These are phyloP conservation scores for Arabis hirsuta DNA, from an alignment of 345 rosid species.

Conservation along the genomic window DNA sequence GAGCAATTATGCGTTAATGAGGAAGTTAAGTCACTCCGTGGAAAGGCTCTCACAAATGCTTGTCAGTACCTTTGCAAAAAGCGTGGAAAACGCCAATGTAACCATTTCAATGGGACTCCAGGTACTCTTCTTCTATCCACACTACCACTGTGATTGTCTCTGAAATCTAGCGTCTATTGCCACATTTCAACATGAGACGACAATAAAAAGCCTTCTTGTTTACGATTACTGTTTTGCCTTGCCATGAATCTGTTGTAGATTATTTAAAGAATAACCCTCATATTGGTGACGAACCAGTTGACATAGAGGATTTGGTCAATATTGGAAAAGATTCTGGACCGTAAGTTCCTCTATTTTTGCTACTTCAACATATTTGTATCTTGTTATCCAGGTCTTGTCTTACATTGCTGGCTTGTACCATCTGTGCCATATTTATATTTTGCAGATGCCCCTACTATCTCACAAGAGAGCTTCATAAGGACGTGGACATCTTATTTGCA, in stretches of 20 bases:
- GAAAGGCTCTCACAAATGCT: constrained; percentile 87
- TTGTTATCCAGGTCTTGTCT: constrained; percentile 1
- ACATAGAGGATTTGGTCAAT: constrained; percentile 91
- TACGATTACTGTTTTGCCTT: constrained; percentile 8
- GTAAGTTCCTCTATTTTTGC: constrained; percentile 53
- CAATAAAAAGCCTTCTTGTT: constrained; percentile 3
- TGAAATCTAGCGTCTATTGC: constrained; percentile 12
- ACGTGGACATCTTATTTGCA: constrained; percentile 83
- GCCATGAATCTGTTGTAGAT: constrained; percentile 52
- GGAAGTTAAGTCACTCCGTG: constrained; percentile 79
- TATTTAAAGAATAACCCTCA: constrained; percentile 69
- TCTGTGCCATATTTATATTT: constrained; percentile 30
- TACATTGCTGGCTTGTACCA: constrained; percentile 28
- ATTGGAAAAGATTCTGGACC: constrained; percentile 82
- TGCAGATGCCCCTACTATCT: constrained; percentile 88
- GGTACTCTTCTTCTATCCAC: constrained; percentile 15
- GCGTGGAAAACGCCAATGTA: constrained; percentile 58
- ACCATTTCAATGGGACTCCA: constrained; percentile 57
- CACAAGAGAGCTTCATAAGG: constrained; percentile 85
- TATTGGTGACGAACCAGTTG: constrained; percentile 85
- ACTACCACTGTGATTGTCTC: not conserved
- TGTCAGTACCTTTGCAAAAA: constrained; percentile 73
- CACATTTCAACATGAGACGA: not conserved
- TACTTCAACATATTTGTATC: constrained; percentile 13
- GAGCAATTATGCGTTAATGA: constrained; percentile 92